Base-by-base conservation (phyloP, 208 protist genomes). In the Leishmania gerbilli region DNA sequence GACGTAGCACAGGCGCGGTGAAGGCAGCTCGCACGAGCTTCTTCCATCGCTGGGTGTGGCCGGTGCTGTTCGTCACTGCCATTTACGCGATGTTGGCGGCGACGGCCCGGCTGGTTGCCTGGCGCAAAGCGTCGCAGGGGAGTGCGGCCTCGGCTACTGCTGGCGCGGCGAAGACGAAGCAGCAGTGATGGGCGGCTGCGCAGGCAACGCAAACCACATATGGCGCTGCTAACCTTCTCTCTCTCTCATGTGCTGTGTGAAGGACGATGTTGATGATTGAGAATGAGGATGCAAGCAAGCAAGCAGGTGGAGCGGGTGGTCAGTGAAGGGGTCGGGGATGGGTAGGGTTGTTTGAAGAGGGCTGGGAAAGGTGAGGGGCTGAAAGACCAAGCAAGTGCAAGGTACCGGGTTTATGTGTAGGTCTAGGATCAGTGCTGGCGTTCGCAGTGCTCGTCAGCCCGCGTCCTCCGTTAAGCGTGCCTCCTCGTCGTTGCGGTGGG, bases 21-120 rank as follows among this genome's bases (percentile, higher is more conserved):
- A 82, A 72, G 69, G 74, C 80, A 19, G 74, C 76, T 21, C 75
- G 79, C 27, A 88, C 88, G 19, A 82, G 83, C 51, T 15, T 90
- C 24, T 79, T 81, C 42, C 55, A 77, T 17, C 87, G 90, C 7
- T 96, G 87, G 84, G 69, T 87, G 34, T 89, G 71, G 68, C 91
- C 92, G 27, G 24, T 89, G 11, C 37, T 93, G 58, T 79, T 89
- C 72, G 78, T 86, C 37, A 64, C 34, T 19, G 65, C 71, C 40
- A 49, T 94, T 60, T 94, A 92, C 74, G 86, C 40, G 3, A 53
- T 83, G 55, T 62, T 94, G 68, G 67, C 74, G 19, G 71, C 80
- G 1, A 47, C 85, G 34, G 79, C 45, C 15, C 79, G 75, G 51
- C 37, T 71, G 40, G 71, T 83, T 34, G 64, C 56, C 37, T 47